Evolutionary conservation across 1,284 basidiomycete genomes (phyloP), one percentile per base, ranked within the genome.

Genomic region (Microbotryum lychnidis-dioicae): DNA sequence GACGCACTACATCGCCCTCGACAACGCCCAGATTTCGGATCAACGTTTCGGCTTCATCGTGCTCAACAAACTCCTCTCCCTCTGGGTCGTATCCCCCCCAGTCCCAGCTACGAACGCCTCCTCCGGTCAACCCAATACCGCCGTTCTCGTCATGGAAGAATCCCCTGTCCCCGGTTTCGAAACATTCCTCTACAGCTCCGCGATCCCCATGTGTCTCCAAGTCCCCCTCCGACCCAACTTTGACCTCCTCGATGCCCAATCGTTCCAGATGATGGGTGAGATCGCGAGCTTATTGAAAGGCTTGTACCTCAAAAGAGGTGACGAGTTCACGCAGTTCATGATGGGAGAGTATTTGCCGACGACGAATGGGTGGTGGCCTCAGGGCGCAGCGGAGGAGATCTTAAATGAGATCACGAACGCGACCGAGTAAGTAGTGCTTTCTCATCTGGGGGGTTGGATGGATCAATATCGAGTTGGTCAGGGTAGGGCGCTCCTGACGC

Each of bases 221-320:
- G 84, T 97, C 6, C 84, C 92, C 0, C 85, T 87, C 14, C 80
- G 82, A 25, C 82, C 87, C 0, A 81, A 84, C 49, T 92, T 97
- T 73, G 94, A 94, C 72, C 79, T 88, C 68, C 87, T 87, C 71
- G 91, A 94, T 71, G 91, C 89, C 6, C 89, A 92, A 70, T 84
- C 85, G 71, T 80, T 87, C 56, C 82, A 86, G 68, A 91, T 91
- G 71, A 78, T 94, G 23, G 82, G 87, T 68, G 94, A 97, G 73
- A 87, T 96, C 60, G 86, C 87, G 64, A 84, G 83, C 70, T 81
- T 97, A 57, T 77, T 97, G 45, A 90, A 96, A 73, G 81, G 82
- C 3, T 82, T 94, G 20, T 82, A 84, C 65, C 84, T 83, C 72
- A 84, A 84, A 16, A 81, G 96, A 62, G 90, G 89, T 0, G 79